phyloP scores from a whole-genome alignment of 2,329 filamentous ascomycete species.

The Elsinoe perseae region DNA sequence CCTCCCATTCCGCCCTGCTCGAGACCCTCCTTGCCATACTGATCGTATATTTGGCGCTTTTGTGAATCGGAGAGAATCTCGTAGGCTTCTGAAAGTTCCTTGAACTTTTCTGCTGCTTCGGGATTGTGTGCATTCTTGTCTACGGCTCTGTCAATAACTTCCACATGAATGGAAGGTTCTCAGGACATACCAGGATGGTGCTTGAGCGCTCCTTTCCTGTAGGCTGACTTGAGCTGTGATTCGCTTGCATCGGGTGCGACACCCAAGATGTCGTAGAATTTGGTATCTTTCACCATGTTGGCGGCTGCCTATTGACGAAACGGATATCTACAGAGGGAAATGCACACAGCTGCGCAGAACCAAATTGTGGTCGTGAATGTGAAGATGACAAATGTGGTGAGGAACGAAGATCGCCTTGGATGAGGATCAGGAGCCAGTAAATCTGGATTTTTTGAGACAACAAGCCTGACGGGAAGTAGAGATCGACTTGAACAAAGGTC shows the following conservation, averaged over 20 bases:
- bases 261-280: conserved; percentile 70
- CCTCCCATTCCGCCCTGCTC: conserved; percentile 71
- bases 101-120: conserved; percentile 93
- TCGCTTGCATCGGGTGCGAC: conserved; percentile 75
- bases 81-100: conserved; percentile 92
- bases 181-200: conserved; percentile 65
- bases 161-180: conserved; percentile 4
- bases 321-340: no score
- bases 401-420: background rate
- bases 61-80: conserved; percentile 87
- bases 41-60: conserved; percentile 88
- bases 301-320: no score
- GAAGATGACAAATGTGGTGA: background rate
- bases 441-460: background rate
- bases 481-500: no score
- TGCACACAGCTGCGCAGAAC: background rate
- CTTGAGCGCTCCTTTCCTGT: conserved; percentile 75
- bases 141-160: conserved; percentile 32
- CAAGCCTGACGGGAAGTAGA: background rate
- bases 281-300: conserved; percentile 71
- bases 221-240: conserved; percentile 81
- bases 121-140: conserved; percentile 97
- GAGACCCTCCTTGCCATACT: conserved; percentile 94
- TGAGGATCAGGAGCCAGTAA: background rate
- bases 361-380: background rate